These are phyloP conservation scores for Mycena galericulata DNA, from an alignment of 768 basidiomycete species.

Conservation along the genomic window DNA sequence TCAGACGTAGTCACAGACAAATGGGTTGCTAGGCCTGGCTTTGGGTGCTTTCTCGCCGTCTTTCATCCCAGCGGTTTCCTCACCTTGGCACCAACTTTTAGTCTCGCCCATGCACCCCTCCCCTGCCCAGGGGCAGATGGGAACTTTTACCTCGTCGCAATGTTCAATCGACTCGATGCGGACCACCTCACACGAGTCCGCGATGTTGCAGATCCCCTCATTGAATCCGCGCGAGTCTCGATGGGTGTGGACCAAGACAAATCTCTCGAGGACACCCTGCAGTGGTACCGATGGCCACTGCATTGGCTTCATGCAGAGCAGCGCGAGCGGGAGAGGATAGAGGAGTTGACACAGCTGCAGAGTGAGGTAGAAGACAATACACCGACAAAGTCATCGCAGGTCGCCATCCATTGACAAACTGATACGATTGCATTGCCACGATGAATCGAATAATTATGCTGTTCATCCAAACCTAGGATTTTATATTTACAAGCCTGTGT, in stretches of 20 bases:
- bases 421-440: not conserved
- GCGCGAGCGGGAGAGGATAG: slow-evolving; percentile 24
- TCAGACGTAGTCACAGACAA: not conserved
- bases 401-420: not conserved
- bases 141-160: not conserved
- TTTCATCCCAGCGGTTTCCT: not conserved
- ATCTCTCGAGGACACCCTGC: not conserved
- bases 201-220: not conserved
- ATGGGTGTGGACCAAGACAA: not conserved
- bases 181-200: not conserved
- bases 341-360: not conserved
- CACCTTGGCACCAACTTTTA: not conserved
- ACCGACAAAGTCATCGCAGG: not conserved
- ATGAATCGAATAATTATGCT: too few relatives aligned
- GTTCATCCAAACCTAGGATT: too few relatives aligned
- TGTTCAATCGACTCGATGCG: not conserved
- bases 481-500: too few relatives aligned
- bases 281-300: slow-evolving; percentile 4
- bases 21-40: not conserved
- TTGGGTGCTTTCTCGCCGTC: not conserved
- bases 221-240: not conserved
- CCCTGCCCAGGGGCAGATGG: not conserved
- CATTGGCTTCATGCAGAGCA: slow-evolving; percentile 17
- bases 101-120: not conserved
- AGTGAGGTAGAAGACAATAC: not conserved